Percentiles rank a stretch among this genome's conserved stretches.
Evolutionary conservation across 2,329 filamentous ascomycete species (phyloP).

Genomic region (Rutstroemia sp.): DNA sequence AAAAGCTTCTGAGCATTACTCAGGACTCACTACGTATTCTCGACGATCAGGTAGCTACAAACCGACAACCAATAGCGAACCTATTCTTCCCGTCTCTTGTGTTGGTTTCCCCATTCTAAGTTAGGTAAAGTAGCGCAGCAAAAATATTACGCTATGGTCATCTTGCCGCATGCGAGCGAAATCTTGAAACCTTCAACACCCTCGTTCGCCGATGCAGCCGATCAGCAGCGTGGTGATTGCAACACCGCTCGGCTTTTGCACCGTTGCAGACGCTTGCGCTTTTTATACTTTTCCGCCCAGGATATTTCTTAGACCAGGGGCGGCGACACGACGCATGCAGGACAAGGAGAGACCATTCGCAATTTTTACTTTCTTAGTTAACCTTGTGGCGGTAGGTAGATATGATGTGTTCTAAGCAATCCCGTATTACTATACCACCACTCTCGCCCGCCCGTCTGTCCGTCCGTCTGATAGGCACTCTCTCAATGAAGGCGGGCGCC

Average conservation of each 20-base stretch:
- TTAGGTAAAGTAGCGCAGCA: constrained; percentile 4
- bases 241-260: constrained; percentile 8
- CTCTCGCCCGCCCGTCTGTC: not conserved
- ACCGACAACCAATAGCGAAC: not conserved
- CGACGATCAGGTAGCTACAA: not conserved
- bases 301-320: not conserved
- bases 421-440: constrained; percentile 2
- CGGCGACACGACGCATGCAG: not conserved
- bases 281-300: constrained; percentile 14
- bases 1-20: not conserved
- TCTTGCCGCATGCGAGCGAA: constrained; percentile 10
- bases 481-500: not conserved
- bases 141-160: constrained; percentile 1
- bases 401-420: constrained; percentile 4
- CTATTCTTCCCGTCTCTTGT: not conserved
- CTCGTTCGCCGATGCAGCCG: constrained; percentile 12
- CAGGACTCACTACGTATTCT: not conserved
- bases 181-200: constrained; percentile 21
- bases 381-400: not conserved
- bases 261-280: constrained; percentile 18
- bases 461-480: constrained; percentile 5
- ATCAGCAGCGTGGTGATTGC: not conserved
- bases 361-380: not conserved
- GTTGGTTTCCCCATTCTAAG: not conserved
- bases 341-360: not conserved